phyloP scores from a whole-genome alignment of 2,329 filamentous ascomycete genomes.

The Paraphoma chrysanthemicola region DNA sequence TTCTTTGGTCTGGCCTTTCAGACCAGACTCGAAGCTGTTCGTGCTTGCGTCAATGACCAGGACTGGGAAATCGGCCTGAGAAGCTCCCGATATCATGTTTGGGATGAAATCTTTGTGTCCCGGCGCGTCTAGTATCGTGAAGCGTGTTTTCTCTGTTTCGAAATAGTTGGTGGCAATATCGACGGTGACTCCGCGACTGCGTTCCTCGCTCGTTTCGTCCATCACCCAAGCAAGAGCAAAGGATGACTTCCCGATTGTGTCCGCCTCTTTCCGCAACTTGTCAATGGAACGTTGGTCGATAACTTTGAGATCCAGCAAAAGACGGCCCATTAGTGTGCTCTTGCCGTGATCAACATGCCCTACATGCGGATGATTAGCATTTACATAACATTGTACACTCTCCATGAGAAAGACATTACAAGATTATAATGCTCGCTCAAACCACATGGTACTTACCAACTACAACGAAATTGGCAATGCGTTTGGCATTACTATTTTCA shows the following conservation, averaged over 20 bases:
- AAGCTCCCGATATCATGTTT: slow-evolving; percentile 98
- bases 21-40: slow-evolving; percentile 90
- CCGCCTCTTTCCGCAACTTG: slow-evolving; percentile 85
- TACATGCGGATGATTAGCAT: slow-evolving; percentile 40
- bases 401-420: neutral
- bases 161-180: slow-evolving; percentile 96
- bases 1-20: slow-evolving; percentile 93
- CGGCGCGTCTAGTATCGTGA: slow-evolving; percentile 94
- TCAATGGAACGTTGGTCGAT: slow-evolving; percentile 89
- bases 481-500: slow-evolving; percentile 76
- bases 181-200: slow-evolving; percentile 89
- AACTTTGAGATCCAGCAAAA: slow-evolving; percentile 86
- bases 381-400: neutral
- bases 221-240: slow-evolving; percentile 98
- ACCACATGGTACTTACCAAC: slow-evolving; percentile 68
- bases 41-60: slow-evolving; percentile 90
- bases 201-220: slow-evolving; percentile 89
- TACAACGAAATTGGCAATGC: slow-evolving; percentile 87
- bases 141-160: slow-evolving; percentile 83
- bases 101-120: slow-evolving; percentile 96
- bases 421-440: neutral
- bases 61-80: slow-evolving; percentile 94
- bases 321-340: slow-evolving; percentile 95
- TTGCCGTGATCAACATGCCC: slow-evolving; percentile 98
- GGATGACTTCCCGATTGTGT: slow-evolving; percentile 90